A percentile compares a stretch with the other conserved stretches of the same genome.
These are phyloP conservation scores for Starmerella apis DNA, from an alignment of 805 yeast genomes.

Conservation along the genomic window DNA sequence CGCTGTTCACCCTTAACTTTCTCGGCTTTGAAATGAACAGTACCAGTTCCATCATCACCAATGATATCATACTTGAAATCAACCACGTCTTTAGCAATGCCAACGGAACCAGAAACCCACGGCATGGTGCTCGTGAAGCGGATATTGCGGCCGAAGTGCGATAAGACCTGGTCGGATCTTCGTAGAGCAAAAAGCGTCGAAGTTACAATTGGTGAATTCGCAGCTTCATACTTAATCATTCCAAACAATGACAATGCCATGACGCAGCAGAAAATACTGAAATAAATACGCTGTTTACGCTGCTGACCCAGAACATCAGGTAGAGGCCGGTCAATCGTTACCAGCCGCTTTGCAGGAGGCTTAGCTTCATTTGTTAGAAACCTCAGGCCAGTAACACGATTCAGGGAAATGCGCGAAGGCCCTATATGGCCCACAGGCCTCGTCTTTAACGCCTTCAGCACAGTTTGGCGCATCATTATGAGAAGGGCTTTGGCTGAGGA, in stretches of 20 bases:
- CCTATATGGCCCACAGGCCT: background rate
- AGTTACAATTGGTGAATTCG: slow-evolving; percentile 76
- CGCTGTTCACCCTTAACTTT: slow-evolving; percentile 49
- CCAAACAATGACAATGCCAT: slow-evolving; percentile 49
- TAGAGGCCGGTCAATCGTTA: slow-evolving; percentile 64
- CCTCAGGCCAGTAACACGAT: background rate
- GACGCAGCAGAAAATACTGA: slow-evolving; percentile 43
- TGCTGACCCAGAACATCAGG: slow-evolving; percentile 47
- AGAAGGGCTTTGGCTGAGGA: slow-evolving; percentile 1
- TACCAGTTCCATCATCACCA: slow-evolving; percentile 50
- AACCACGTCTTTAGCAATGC: slow-evolving; percentile 71
- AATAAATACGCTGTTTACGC: slow-evolving; percentile 43
- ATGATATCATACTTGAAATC: slow-evolving; percentile 60
- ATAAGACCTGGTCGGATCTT: slow-evolving; percentile 55
- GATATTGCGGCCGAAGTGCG: slow-evolving; percentile 62
- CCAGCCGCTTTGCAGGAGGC: slow-evolving; percentile 18
- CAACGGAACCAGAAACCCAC: slow-evolving; percentile 78
- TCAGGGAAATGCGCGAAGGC: background rate
- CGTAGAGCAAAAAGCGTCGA: slow-evolving; percentile 80
- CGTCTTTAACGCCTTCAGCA: background rate
- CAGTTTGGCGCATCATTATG: background rate
- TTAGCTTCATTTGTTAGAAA: background rate
- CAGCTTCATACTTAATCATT: slow-evolving; percentile 87
- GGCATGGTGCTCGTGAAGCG: slow-evolving; percentile 67
- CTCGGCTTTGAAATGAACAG: slow-evolving; percentile 57